Base-by-base conservation (phyloP, 2,329 filamentous ascomycete species). In the Anisogramma anomala region DNA sequence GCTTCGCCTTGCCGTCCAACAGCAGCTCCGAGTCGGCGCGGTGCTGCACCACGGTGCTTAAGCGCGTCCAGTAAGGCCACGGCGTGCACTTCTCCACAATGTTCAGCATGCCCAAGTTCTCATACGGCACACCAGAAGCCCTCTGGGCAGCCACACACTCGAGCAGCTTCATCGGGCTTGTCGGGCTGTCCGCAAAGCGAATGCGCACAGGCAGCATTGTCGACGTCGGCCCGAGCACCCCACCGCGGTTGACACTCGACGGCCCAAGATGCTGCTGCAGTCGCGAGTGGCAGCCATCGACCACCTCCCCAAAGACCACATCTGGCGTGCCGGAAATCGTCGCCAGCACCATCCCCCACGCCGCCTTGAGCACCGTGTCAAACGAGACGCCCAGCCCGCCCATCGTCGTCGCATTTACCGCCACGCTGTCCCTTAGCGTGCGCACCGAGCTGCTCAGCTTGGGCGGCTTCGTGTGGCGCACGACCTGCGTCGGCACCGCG, bases 291-390 rank as follows among this genome's bases (percentile, higher is more conserved):
- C 68, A 66, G 1, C 67, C 67, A 9, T 68, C 65, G 11, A 74
- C 58, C 3, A 69, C 55, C 49, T 75, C 68, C 6, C 73, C 74
- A 42, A 77, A 77, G 3, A 76, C 62, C 6, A 78, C 64, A 31
- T 78, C 74, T 5, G 63, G 56, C 0, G 54, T 59, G 0, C 61
- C 65, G 0, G 69, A 66, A 8, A 75, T 55, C 18, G 63, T 68
- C 0, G 70, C 67, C 6, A 79, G 62, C 0, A 71, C 65, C 45
- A 72, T 65, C 1, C 71, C 67, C 72, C 74, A 79, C 0, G 72
- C 72, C 0, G 71, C 66, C 52, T 74, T 75, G 25, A 77, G 59
- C 3, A 77, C 63, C 0, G 69, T 67, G 43, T 72, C 68, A 27
- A 71, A 69, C 0, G 62, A 60, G 43, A 73, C 62, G 7, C 63